Base-by-base conservation (phyloP, 2,329 filamentous ascomycete genomes). In the Ophiobolus disseminans region DNA sequence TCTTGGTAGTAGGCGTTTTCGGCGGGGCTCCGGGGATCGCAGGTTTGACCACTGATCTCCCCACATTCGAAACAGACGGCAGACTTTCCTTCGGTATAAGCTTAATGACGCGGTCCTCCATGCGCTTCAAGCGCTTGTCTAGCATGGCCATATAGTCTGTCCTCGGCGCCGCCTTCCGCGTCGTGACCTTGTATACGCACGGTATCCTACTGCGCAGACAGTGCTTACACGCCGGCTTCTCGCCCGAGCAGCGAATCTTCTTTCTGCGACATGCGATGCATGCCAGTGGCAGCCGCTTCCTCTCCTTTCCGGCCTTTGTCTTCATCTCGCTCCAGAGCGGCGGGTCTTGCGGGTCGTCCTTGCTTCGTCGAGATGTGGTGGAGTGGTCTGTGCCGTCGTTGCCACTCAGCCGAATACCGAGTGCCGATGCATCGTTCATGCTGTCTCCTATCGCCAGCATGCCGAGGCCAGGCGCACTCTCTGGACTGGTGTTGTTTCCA, bases 61-160 rank as follows among this genome's bases (percentile, higher is more conserved):
- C 87, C 28, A 96, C 87, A 6, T 82, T 79, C 7, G 82, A 78
- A 49, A 87, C 80, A 20, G 84, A 78, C 32, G 88, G 86, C 55
- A 90, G 82, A 56, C 95, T 91, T 32, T 90, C 84, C 68, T 93
- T 96, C 0, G 94, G 93, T 21, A 97, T 88, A 49, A 93, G 88
- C 72, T 96, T 96, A 76, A 97, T 95, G 55, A 97, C 94, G 47
- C 93, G 87, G 66, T 97, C 93, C 74, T 99, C 94, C 94, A 97
- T 97, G 48, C 93, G 83, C 78, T 96, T 97, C 59, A 97, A 74
- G 43, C 94, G 84, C 75, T 96, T 97, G 75, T 97, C 94, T 63
- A 97, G 78, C 91, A 97, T 97, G 32, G 92, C 91, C 94, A 97
- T 97, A 74, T 97, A 97, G 74, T 97, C 94, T 14, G 94, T 97